phyloP scores from a whole-genome alignment of 2,329 filamentous ascomycete genomes.

The Botrytis byssoidea region DNA sequence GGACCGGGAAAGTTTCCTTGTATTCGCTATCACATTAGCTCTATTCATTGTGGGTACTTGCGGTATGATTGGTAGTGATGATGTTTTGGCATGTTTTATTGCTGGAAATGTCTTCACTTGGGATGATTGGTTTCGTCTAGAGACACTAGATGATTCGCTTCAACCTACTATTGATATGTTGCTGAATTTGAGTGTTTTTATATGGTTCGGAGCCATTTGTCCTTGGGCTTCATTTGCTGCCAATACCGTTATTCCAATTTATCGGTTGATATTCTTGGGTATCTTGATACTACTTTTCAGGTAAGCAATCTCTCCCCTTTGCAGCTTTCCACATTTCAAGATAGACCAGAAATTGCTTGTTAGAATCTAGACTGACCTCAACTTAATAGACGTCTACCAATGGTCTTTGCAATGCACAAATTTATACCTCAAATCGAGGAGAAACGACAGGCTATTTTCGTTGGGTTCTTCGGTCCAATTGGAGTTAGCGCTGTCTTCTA shows the following conservation, averaged over 20 bases:
- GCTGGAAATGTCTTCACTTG: constrained; percentile 89
- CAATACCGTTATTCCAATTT: constrained; percentile 69
- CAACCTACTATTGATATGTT: constrained; percentile 95
- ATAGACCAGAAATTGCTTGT: constrained; percentile 16
- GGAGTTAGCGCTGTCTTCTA: constrained; percentile 91
- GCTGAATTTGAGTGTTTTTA: constrained; percentile 76
- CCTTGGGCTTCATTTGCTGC: constrained; percentile 72
- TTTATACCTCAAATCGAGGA: constrained; percentile 78
- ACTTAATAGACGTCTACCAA: constrained; percentile 58
- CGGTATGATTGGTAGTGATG: constrained; percentile 88
- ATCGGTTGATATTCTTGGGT: constrained; percentile 70
- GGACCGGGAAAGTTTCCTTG: constrained; percentile 40
- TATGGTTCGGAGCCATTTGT: constrained; percentile 85
- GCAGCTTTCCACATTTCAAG: neutral
- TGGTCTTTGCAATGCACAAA: constrained; percentile 71
- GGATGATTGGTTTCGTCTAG: constrained; percentile 91
- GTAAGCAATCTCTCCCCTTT: constrained; percentile 18
- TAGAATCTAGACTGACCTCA: neutral
- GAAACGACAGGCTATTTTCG: constrained; percentile 73
- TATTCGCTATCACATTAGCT: constrained; percentile 74
- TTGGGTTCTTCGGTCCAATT: constrained; percentile 91
- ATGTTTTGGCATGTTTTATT: constrained; percentile 88
- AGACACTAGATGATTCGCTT: constrained; percentile 87
- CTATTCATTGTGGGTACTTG: constrained; percentile 86
- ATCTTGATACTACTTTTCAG: constrained; percentile 75